Conservation (phyloP, 1,284 basidiomycete genomes). For the Malassezia cuniculi region DNA sequence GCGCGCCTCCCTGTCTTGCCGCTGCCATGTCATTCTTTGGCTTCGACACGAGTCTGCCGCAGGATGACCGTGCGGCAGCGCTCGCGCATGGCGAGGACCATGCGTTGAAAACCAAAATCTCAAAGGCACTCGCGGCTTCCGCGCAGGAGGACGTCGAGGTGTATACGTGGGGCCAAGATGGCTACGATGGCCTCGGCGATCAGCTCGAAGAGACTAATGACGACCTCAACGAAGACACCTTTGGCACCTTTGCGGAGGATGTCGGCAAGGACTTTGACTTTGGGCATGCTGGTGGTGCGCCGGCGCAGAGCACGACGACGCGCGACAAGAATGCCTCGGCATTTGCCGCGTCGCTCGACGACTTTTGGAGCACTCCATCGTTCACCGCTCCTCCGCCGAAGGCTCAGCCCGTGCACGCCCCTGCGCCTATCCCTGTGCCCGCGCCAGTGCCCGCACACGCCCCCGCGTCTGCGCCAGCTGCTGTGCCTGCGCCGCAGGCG, state of each 20-base stretch:
- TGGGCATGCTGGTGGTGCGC: conserved; percentile 43
- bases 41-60: conserved; percentile 39
- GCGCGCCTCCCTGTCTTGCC: not conserved
- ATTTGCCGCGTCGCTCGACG: conserved; percentile 41
- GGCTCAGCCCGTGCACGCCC: conserved; percentile 7
- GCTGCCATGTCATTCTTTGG: conserved; percentile 43
- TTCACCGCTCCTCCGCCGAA: conserved; percentile 21
- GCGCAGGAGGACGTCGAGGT: conserved; percentile 62
- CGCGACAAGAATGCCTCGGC: conserved; percentile 22
- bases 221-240: conserved; percentile 64
- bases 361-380: conserved; percentile 37
- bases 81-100: conserved; percentile 24
- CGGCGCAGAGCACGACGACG: conserved; percentile 2
- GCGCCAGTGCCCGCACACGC: conserved; percentile 15
- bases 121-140: conserved; percentile 50
- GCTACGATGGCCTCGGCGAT: conserved; percentile 77
- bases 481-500: conserved; percentile 6
- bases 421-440: conserved; percentile 11
- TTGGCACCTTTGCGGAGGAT: conserved; percentile 52
- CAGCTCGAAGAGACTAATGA: conserved; percentile 58
- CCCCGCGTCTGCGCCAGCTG: conserved; percentile 14
- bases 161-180: conserved; percentile 77
- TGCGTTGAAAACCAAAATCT: conserved; percentile 40
- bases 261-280: conserved; percentile 80
- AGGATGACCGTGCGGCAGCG: conserved; percentile 15